Evolutionary conservation across 2,329 filamentous ascomycete genomes (phyloP), one percentile per base, ranked within the genome.

Genomic region (Ceratocystis alfenasii): DNA sequence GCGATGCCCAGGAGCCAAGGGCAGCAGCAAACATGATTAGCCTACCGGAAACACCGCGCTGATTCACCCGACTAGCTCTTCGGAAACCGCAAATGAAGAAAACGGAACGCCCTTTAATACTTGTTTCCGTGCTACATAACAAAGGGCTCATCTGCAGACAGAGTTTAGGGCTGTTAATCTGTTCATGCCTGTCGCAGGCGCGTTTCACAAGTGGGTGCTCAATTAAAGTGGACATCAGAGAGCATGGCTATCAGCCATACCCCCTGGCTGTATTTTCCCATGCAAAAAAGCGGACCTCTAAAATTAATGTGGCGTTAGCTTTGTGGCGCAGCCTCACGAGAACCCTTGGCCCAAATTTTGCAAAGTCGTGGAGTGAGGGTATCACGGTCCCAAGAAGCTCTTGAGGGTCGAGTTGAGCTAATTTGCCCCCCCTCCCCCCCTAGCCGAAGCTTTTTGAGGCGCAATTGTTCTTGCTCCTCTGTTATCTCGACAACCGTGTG

Each of bases 331-430:
- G 61, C 61, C 61, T 63, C 61, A 50, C 3, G 8, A 45, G 17
- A 48, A 1, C 36, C 61, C 25, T 48, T 36, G 44, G 44, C 61
- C 61, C 44, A 63, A 63, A 63, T 63, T 63, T 63, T 66, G 44
- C 64, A 41, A 20, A 45, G 25, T 41, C 45, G 57, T 28, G n/a
- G 22, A 45, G 17, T 25, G 44, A 44, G 46, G 41, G 50, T 62
- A 61, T 53, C 55, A 62, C 59, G 59, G 44, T n/a, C 20, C 3
- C 41, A 60, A 22, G 22, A 36, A 60, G 28, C 36, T 17, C 28
- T 36, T 59, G 55, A n/a, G 33, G 55, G 28, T 36, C 20, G 28
- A 59, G 55, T n/a, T 36, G 28, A 33, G 36, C 36, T 41, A 12
- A 41, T 12, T 12, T 41, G 36, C 36, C 36, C 10, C 36, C 10